A percentile compares a stretch with the other conserved stretches of the same genome.
These are phyloP conservation scores for Trichoderma atroviride DNA, from an alignment of 2,329 filamentous ascomycete genomes.

Conservation along the genomic window DNA sequence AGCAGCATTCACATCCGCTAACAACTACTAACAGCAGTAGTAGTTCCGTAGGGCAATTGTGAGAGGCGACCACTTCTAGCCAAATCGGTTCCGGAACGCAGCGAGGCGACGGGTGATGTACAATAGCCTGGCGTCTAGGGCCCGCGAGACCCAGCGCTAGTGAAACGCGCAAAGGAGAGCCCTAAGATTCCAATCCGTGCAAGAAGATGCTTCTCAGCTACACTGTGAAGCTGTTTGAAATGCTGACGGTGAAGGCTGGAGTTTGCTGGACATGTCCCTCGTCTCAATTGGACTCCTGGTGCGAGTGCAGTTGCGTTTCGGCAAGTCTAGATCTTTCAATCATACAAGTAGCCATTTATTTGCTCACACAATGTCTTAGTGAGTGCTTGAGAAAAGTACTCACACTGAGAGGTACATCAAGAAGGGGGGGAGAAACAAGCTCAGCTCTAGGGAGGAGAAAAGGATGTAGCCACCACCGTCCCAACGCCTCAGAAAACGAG, in stretches of 20 bases:
- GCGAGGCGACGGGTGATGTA: constrained; percentile 15
- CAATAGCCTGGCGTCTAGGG: constrained; percentile 14
- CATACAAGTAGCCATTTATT: neutral
- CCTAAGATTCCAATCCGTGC: neutral
- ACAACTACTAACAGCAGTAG: neutral
- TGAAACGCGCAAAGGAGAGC: neutral
- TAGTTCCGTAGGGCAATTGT: neutral
- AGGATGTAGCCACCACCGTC: neutral
- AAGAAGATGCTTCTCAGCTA: neutral
- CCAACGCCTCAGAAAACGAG: neutral
- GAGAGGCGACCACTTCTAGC: neutral
- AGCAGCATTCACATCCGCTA: neutral
- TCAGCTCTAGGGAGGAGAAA: neutral
- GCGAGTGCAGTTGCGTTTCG: neutral
- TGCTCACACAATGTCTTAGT: neutral
- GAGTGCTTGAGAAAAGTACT: neutral
- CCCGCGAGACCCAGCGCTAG: constrained; percentile 11
- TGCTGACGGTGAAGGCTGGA: neutral
- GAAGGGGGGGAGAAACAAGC: neutral
- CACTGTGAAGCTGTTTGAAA: neutral
- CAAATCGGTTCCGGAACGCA: neutral
- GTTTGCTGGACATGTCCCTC: neutral
- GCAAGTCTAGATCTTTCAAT: neutral
- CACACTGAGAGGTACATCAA: neutral
- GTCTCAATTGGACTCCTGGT: neutral